phyloP scores from a whole-genome alignment of 352 stramenopile genomes.

The Pythium pyrilobum region DNA sequence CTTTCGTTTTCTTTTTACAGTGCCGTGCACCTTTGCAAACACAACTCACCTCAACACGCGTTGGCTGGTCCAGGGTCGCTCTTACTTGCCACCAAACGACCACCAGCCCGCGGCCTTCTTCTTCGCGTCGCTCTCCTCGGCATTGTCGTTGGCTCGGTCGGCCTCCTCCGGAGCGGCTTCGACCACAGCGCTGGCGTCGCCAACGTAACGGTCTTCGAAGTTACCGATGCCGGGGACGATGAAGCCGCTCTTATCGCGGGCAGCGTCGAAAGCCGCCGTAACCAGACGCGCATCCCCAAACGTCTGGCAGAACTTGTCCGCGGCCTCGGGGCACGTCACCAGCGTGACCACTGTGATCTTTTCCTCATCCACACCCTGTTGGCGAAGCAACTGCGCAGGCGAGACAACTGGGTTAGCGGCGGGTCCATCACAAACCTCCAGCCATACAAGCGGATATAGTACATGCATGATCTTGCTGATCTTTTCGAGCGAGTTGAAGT shows the following conservation, averaged over 20 bases:
- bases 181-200: constrained; percentile 28
- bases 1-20: too few species aligned
- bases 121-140: constrained; percentile 19
- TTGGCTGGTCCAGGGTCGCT: neutral
- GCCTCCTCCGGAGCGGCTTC: constrained; percentile 29
- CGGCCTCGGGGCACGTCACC: constrained; percentile 73
- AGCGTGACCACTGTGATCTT: constrained; percentile 80
- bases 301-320: constrained; percentile 72
- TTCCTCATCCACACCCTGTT: constrained; percentile 66
- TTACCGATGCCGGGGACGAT: constrained; percentile 71
- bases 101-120: constrained; percentile 40
- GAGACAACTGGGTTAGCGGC: neutral
- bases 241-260: constrained; percentile 45
- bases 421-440: too few species aligned
- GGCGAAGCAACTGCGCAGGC: constrained; percentile 46
- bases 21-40: too few species aligned
- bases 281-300: constrained; percentile 74
- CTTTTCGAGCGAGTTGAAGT: constrained; percentile 57
- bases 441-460: too few species aligned
- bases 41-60: neutral
- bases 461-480: constrained; percentile 74
- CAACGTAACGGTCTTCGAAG: constrained; percentile 72
- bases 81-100: constrained; percentile 19
- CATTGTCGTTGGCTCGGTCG: constrained; percentile 23
- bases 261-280: constrained; percentile 67